These are phyloP conservation scores for Pichia sp. DNA, from an alignment of 1,139 yeast genomes.

Conservation along the genomic window DNA sequence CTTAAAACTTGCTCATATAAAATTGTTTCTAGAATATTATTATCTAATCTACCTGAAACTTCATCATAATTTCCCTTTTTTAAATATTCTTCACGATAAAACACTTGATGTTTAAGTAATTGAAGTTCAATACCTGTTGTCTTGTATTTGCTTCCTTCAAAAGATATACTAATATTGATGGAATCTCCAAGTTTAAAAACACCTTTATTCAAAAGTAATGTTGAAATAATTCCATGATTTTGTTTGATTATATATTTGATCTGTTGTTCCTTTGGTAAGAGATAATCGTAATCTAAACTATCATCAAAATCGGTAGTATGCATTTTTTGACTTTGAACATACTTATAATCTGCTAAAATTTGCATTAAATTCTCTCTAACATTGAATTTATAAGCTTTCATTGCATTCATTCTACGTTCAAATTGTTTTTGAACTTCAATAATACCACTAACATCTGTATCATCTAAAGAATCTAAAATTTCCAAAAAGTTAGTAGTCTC, in stretches of 20 bases:
- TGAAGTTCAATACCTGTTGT: slow-evolving; percentile 30
- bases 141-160: slow-evolving; percentile 22
- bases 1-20: slow-evolving; percentile 25
- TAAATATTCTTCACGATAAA: slow-evolving; percentile 28
- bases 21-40: slow-evolving; percentile 23
- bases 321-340: slow-evolving; percentile 18
- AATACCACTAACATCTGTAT: slow-evolving; percentile 24
- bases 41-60: slow-evolving; percentile 17
- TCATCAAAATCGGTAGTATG: slow-evolving; percentile 16
- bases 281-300: slow-evolving; percentile 24
- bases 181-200: slow-evolving; percentile 29
- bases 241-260: slow-evolving; percentile 28
- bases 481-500: slow-evolving; percentile 22
- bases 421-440: slow-evolving; percentile 28
- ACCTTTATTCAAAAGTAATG: slow-evolving; percentile 24
- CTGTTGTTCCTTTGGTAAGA: slow-evolving; percentile 29
- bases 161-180: slow-evolving; percentile 25
- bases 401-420: slow-evolving; percentile 22
- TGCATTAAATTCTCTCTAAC: slow-evolving; percentile 27
- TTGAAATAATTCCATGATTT: slow-evolving; percentile 25
- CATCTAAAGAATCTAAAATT: slow-evolving; percentile 23
- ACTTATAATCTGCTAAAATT: slow-evolving; percentile 27
- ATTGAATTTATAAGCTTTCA: slow-evolving; percentile 13
- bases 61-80: slow-evolving; percentile 28
- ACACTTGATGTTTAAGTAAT: slow-evolving; percentile 26